A percentile compares a stretch with the other conserved stretches of the same genome.
Conservation (phyloP, 768 basidiomycete species). For the Aureoboletus auriporus region DNA sequence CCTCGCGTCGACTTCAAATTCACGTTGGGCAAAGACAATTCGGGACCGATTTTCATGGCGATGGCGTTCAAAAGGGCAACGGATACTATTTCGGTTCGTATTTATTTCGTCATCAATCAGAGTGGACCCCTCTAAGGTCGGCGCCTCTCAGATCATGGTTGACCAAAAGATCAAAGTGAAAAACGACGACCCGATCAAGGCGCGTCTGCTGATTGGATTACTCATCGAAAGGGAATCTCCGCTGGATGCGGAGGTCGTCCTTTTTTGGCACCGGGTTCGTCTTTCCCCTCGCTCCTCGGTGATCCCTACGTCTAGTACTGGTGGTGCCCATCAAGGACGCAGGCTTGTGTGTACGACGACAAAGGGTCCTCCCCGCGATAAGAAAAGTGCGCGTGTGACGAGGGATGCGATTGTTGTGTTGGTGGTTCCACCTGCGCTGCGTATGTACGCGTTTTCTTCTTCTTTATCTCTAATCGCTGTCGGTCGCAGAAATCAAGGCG, state of each 20-base stretch:
- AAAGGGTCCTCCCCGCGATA: conserved; percentile 2
- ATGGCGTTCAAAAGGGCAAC: conserved; percentile 38
- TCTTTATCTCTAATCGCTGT: too few species aligned
- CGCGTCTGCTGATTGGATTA: conserved; percentile 28
- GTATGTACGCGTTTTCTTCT: too few species aligned
- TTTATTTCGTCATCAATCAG: neutral
- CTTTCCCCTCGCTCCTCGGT: neutral
- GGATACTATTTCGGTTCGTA: conserved; percentile 64
- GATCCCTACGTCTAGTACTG: conserved; percentile 1
- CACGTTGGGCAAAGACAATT: conserved; percentile 46
- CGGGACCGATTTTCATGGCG: conserved; percentile 46
- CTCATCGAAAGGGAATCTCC: conserved; percentile 29
- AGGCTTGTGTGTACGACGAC: conserved; percentile 6
- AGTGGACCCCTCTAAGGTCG: conserved; percentile 38
- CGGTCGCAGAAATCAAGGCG: conserved; percentile 25
- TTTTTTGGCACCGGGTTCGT: conserved; percentile 25
- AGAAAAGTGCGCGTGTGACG: conserved; percentile 8
- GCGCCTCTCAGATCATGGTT: conserved; percentile 32
- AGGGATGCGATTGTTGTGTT: too few species aligned
- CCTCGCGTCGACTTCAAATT: conserved; percentile 53
- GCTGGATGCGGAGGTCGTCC: conserved; percentile 43
- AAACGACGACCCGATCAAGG: conserved; percentile 15
- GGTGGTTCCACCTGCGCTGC: conserved; percentile 26
- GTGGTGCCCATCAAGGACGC: too few species aligned
- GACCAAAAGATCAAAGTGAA: too few species aligned